Base-by-base conservation (phyloP, 331 rosid genomes). In the Acacia concinna region DNA sequence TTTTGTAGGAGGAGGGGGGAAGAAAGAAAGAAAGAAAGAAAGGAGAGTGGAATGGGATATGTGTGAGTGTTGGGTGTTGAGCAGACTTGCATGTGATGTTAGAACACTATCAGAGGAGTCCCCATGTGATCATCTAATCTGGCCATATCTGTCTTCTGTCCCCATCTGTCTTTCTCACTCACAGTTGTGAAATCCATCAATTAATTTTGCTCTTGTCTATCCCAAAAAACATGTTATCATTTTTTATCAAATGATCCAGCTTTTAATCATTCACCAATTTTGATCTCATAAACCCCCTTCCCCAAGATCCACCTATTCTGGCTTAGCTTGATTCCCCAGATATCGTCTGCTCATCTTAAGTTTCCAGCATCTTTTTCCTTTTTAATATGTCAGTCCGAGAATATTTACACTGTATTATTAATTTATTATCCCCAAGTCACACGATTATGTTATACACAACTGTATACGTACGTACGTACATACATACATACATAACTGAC, bases 81-180 rank as follows among this genome's bases (percentile, higher is more conserved):
- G 37, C 84, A 82, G 7, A 66, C 49, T 32, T 31, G 7, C 88
- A 82, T 79, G 88, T 85, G 86, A 82, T 20, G 18, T 35, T 71
- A 65, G 75, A 76, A 71, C 69, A 64, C 47, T 34, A 15, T 47
- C 71, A 73, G 15, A 32, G 0, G 21, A 10, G 35, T 15, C 35
- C 82, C 82, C 86, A 85, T 85, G 89, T 82, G 89, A 76, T 38
- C 25, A 81, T 79, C 86, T 77, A 76, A 77, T 71, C 87, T 84
- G 84, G 81, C 66, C 81, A 40, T 84, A 71, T 77, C 81, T 23
- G 35, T 8, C 32, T 11, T 68, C 31, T 75, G 86, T 81, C 59
- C 78, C 78, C 78, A 63, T 86, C 81, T 38, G 76, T 79, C 85
- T 73, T 6, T 27, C 54, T 78, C 40, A 51, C 66, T 8, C 49